These are phyloP conservation scores for Ascocoryne sarcoides DNA, from an alignment of 2,329 filamentous ascomycete species.

Conservation along the genomic window DNA sequence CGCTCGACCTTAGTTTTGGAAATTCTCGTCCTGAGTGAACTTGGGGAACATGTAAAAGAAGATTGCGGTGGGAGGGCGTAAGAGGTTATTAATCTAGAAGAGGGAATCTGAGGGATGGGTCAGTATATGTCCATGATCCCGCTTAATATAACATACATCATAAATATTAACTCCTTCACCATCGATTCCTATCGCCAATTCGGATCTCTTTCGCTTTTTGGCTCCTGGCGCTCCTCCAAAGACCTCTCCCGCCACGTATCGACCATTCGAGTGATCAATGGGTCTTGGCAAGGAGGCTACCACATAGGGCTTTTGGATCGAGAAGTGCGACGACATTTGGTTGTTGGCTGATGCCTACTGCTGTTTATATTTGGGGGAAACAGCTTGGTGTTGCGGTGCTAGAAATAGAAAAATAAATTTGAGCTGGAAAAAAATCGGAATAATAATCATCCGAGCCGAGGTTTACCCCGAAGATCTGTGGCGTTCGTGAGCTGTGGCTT, in stretches of 20 bases:
- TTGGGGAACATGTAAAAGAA: slow-evolving; percentile 52
- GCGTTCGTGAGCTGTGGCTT: too few species aligned
- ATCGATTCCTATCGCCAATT: slow-evolving; percentile 55
- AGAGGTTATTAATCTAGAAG: slow-evolving; percentile 53
- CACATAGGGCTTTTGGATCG: slow-evolving; percentile 56
- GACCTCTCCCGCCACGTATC: slow-evolving; percentile 51
- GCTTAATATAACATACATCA: slow-evolving; percentile 39
- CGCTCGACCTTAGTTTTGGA: slow-evolving; percentile 42
- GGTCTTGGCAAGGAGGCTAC: slow-evolving; percentile 51
- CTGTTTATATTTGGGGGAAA: too few species aligned
- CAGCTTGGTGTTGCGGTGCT: too few species aligned
- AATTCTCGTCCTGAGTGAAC: slow-evolving; percentile 42
- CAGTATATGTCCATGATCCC: neutral
- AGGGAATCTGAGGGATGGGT: slow-evolving; percentile 41
- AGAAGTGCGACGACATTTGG: slow-evolving; percentile 38
- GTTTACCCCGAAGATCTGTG: too few species aligned
- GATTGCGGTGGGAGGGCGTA: slow-evolving; percentile 59
- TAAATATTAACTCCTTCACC: slow-evolving; percentile 59
- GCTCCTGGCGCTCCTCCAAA: slow-evolving; percentile 48
- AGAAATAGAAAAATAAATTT: too few species aligned
- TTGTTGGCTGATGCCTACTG: slow-evolving; percentile 2
- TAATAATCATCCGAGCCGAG: neutral
- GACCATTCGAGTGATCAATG: slow-evolving; percentile 41
- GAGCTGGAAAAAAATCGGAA: too few species aligned
- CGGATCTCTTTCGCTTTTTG: slow-evolving; percentile 54